Base-by-base conservation (phyloP, 176 grass and related monocot genomes). In the Echinochloa phyllopogon region DNA sequence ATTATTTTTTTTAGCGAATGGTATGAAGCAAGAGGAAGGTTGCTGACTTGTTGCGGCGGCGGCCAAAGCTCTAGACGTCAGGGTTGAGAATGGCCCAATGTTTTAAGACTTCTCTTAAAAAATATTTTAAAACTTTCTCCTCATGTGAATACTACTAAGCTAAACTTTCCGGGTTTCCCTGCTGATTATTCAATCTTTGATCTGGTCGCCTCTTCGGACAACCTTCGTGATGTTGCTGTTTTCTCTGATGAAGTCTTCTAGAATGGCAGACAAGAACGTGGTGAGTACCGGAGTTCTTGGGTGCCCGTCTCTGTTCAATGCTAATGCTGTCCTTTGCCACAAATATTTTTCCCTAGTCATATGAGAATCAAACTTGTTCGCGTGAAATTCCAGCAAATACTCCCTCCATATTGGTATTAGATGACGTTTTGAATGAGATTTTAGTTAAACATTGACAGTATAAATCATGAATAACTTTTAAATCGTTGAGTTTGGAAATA, bases 1-100 rank as follows among this genome's bases (percentile, higher is more conserved):
- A 80, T 24, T 68, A n/a, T 23, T 48, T 7, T 48, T 7, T 65
- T 79, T 18, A 50, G 12, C 13, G 5, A 61, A 47, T 39, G 39
- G 68, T 84, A 82, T 79, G 75, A 58, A 74, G 58, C 6, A 20
- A 72, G 15, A 45, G 50, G 74, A 55, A 25, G 39, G 45, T 45
- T 65, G 45, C 76, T 17, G 69, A 78, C 20, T 3, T 53, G 53
- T 45, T 63, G n/a, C 76, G 1, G 16, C 8, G 55, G 64, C 42
- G 0, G 52, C 72, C 27, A 60, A 87, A 56, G 60, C 21, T 49
- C 50, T 21, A 51, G 6, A 41, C 11, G 21, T 3, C 62, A 61
- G 49, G 37, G 57, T 84, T 65, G 66, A 84, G 42, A 61, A 13
- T 51, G 11, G 10, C 18, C 9, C 29, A 43, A 33, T 72, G 8